phyloP scores from a whole-genome alignment of 257 asterid species.

The Solanum dulcamara region DNA sequence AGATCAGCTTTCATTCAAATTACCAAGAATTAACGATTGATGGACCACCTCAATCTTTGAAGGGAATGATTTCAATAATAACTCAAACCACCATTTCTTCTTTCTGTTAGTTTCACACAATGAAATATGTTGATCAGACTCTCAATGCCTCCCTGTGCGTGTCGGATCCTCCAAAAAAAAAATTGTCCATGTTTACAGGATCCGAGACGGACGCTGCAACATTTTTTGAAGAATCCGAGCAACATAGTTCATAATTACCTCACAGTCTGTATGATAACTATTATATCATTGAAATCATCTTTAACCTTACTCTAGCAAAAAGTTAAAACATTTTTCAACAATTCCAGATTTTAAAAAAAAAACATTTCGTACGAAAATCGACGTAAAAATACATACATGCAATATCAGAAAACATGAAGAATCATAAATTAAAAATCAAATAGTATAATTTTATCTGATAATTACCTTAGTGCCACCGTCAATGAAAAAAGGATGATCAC shows the following conservation, averaged over 20 bases:
- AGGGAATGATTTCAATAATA: not conserved
- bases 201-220: not conserved
- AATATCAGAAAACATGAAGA: not conserved
- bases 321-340: too few relatives aligned
- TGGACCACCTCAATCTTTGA: not conserved
- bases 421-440: not conserved
- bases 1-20: not conserved
- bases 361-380: not conserved
- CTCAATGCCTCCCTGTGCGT: not conserved
- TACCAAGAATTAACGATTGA: not conserved
- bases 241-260: not conserved
- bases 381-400: not conserved
- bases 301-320: too few relatives aligned
- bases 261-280: too few relatives aligned
- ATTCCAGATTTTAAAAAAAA: not conserved
- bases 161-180: not conserved
- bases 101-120: too few relatives aligned
- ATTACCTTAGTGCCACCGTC: constrained; percentile 57
- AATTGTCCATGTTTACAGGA: not conserved
- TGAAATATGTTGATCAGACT: not conserved
- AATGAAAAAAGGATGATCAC: constrained; percentile 42
- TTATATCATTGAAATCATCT: not conserved
- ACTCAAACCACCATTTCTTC: not conserved
- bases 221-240: not conserved
- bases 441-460: not conserved